A percentile compares a stretch with the other conserved stretches of the same genome.
Evolutionary conservation across 2,329 filamentous ascomycete genomes (phyloP).

Genomic region (Fusarium subglutinans): DNA sequence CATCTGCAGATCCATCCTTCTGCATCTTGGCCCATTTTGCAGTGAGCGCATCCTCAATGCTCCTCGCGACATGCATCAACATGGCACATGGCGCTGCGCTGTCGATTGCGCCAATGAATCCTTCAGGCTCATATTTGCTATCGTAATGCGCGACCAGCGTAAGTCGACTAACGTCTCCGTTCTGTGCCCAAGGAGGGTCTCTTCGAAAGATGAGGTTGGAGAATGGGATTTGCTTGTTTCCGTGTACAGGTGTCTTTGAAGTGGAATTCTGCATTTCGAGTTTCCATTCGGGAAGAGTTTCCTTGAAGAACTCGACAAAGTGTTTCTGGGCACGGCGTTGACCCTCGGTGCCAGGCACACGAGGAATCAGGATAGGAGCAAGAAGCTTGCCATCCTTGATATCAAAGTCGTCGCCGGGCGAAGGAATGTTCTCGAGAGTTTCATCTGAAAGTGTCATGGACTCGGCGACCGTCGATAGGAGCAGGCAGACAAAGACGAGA

Average conservation of each 20-base stretch:
- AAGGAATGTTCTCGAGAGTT: slow-evolving; percentile 75
- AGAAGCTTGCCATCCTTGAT: slow-evolving; percentile 79
- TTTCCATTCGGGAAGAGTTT: slow-evolving; percentile 79
- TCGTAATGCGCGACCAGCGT: slow-evolving; percentile 96
- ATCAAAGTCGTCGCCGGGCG: slow-evolving; percentile 79
- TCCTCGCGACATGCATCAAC: slow-evolving; percentile 84
- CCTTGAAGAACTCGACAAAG: slow-evolving; percentile 83
- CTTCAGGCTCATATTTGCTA: slow-evolving; percentile 79
- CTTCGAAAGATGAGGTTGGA: slow-evolving; percentile 85
- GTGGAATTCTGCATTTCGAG: slow-evolving; percentile 92
- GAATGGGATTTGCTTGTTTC: slow-evolving; percentile 79
- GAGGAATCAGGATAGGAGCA: slow-evolving; percentile 85
- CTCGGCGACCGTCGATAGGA: slow-evolving; percentile 44
- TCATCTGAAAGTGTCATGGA: slow-evolving; percentile 74
- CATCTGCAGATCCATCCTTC: slow-evolving; percentile 61
- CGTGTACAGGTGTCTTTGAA: slow-evolving; percentile 79
- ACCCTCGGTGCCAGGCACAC: slow-evolving; percentile 87
- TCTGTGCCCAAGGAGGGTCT: slow-evolving; percentile 83
- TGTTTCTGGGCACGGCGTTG: slow-evolving; percentile 78
- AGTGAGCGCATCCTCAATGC: slow-evolving; percentile 81
- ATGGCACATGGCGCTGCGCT: slow-evolving; percentile 95
- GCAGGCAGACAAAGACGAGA: slow-evolving; percentile 27
- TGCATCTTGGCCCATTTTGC: slow-evolving; percentile 83
- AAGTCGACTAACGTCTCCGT: slow-evolving; percentile 80
- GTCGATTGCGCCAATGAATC: slow-evolving; percentile 93